Evolutionary conservation across 352 stramenopile genomes (phyloP).

Genomic region (Elongisporangium senticosum): DNA sequence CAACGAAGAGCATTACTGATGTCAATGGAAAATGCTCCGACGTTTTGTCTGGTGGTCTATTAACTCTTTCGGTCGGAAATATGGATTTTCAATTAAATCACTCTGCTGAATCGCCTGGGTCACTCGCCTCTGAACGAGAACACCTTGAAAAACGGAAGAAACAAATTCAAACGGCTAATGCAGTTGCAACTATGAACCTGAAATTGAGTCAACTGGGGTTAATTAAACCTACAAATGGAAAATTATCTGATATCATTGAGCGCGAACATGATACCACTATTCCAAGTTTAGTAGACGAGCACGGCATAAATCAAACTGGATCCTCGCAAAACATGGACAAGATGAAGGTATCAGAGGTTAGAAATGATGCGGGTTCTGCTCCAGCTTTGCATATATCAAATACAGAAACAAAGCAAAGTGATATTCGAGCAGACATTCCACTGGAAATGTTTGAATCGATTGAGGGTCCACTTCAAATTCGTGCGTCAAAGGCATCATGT

Average conservation of each 20-base stretch:
- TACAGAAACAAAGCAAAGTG: not conserved
- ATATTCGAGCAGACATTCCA: conserved; percentile 21
- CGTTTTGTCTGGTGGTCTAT: not conserved
- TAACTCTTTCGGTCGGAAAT: not conserved
- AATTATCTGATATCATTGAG: conserved; percentile 1
- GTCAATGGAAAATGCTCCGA: not conserved
- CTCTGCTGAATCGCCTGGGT: conserved; percentile 5
- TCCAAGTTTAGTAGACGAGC: not conserved
- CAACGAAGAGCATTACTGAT: not conserved
- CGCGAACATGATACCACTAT: not conserved
- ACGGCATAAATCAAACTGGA: not conserved
- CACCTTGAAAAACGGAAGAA: conserved; percentile 66
- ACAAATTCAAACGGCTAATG: conserved; percentile 68
- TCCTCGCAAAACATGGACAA: not conserved
- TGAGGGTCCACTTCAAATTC: conserved; percentile 10
- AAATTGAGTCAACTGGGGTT: conserved; percentile 58
- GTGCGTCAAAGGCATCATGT: not conserved
- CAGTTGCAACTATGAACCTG: conserved; percentile 69
- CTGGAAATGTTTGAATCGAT: conserved; percentile 46
- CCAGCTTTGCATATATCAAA: not conserved
- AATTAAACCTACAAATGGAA: conserved; percentile 21
- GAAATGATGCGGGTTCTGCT: not conserved
- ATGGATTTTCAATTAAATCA: not conserved
- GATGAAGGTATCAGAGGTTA: not conserved
- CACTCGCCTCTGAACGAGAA: conserved; percentile 60